phyloP scores from a whole-genome alignment of 495 filamentous ascomycete species.

The Cetradonia linearis region DNA sequence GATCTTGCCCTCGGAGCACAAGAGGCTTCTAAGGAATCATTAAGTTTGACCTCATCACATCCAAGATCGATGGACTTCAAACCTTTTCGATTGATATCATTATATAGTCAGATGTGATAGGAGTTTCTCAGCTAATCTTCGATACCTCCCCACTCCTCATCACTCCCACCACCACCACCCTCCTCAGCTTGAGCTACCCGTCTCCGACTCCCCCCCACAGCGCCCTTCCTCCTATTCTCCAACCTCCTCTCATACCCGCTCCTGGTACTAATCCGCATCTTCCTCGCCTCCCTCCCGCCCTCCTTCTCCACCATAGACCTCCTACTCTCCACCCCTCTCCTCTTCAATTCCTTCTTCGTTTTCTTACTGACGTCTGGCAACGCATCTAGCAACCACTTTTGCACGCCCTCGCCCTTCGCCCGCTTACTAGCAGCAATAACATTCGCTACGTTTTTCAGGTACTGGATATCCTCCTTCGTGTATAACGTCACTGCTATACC shows the following conservation, averaged over 20 bases:
- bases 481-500: conserved; percentile 92
- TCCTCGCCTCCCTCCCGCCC: conserved; percentile 35
- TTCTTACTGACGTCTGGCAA: conserved; percentile 75
- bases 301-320: conserved; percentile 38
- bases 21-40: background rate
- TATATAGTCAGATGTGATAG: background rate
- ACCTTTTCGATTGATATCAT: background rate
- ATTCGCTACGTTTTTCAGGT: conserved; percentile 85
- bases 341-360: conserved; percentile 71
- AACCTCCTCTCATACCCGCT: conserved; percentile 74
- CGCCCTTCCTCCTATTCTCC: conserved; percentile 66
- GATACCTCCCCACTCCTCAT: conserved; percentile 56
- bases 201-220: conserved; percentile 60
- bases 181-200: conserved; percentile 38
- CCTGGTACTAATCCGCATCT: conserved; percentile 74
- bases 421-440: conserved; percentile 79
- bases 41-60: background rate
- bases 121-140: conserved; percentile 27
- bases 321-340: conserved; percentile 68
- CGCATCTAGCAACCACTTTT: conserved; percentile 82
- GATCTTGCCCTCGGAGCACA: background rate
- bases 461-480: conserved; percentile 85
- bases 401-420: conserved; percentile 43
- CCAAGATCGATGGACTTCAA: background rate
- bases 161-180: conserved; percentile 34